A percentile compares a stretch with the other conserved stretches of the same genome.
Evolutionary conservation across 2,329 filamentous ascomycete genomes (phyloP).

Genomic region (Aspergillus latus): DNA sequence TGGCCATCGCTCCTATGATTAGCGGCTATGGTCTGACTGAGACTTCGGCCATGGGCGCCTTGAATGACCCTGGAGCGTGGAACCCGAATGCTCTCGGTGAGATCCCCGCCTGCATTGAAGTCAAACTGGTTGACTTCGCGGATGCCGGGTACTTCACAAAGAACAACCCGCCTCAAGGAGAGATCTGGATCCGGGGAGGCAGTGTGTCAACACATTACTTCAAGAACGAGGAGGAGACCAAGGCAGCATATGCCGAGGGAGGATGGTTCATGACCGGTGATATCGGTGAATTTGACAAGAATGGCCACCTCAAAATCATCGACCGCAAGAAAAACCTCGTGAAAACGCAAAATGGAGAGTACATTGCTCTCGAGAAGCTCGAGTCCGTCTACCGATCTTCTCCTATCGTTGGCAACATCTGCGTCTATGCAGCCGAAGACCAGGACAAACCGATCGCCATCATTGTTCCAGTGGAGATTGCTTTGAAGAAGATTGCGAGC

Average conservation of each 20-base stretch:
- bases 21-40: conserved; percentile 93
- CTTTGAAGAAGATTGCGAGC: conserved; percentile 56
- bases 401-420: conserved; percentile 79
- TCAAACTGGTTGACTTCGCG: conserved; percentile 87
- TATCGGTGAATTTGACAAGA: conserved; percentile 81
- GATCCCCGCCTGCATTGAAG: conserved; percentile 72
- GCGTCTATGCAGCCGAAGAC: conserved; percentile 75
- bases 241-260: conserved; percentile 72
- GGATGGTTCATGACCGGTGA: conserved; percentile 98
- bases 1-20: conserved; percentile 93
- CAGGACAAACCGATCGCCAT: conserved; percentile 79
- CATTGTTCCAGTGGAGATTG: conserved; percentile 63
- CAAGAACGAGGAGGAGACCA: conserved; percentile 81
- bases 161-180: conserved; percentile 78
- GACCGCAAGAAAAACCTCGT: conserved; percentile 98
- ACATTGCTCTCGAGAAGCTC: conserved; percentile 94
- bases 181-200: conserved; percentile 83
- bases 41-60: conserved; percentile 66
- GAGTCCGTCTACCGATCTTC: conserved; percentile 85
- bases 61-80: conserved; percentile 76
- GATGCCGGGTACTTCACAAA: conserved; percentile 83
- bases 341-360: conserved; percentile 93
- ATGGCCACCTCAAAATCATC: conserved; percentile 81
- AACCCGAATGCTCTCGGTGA: conserved; percentile 75
- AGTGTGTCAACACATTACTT: conserved; percentile 77